phyloP scores from a whole-genome alignment of 2,329 filamentous ascomycete genomes.

The Fusarium humuli region DNA sequence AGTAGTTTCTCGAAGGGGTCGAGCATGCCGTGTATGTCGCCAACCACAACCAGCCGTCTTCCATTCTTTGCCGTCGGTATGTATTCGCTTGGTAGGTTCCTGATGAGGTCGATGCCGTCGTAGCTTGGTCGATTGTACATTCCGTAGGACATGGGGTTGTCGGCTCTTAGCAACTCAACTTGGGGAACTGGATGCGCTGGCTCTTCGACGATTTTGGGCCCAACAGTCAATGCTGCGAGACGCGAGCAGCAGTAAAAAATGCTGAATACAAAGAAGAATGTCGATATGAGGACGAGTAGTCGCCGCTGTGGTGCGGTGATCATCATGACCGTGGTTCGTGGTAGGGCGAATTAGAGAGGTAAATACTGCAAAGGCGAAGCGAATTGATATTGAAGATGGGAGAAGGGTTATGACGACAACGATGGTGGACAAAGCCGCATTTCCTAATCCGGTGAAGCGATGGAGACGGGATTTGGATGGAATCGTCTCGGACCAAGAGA shows the following conservation, averaged over 20 bases:
- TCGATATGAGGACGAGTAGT: slow-evolving; percentile 47
- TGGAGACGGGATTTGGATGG: background rate
- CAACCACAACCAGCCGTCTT: slow-evolving; percentile 80
- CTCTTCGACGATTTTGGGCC: slow-evolving; percentile 17
- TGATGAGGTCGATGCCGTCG: slow-evolving; percentile 48
- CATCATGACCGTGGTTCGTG: slow-evolving; percentile 37
- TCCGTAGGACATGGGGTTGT: slow-evolving; percentile 56
- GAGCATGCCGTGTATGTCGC: slow-evolving; percentile 93
- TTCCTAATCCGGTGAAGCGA: slow-evolving; percentile 11
- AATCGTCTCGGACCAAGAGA: background rate
- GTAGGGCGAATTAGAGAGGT: slow-evolving; percentile 12
- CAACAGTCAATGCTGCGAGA: slow-evolving; percentile 45
- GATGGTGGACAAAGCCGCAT: slow-evolving; percentile 14
- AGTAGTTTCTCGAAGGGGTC: slow-evolving; percentile 74
- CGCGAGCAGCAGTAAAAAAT: slow-evolving; percentile 52
- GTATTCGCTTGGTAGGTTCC: slow-evolving; percentile 47
- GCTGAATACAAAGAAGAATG: slow-evolving; percentile 51
- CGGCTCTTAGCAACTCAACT: slow-evolving; percentile 45
- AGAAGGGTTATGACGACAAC: slow-evolving; percentile 30
- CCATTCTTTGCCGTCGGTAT: slow-evolving; percentile 53
- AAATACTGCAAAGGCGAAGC: slow-evolving; percentile 7
- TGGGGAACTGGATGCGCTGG: slow-evolving; percentile 10
- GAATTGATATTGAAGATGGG: background rate
- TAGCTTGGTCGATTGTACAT: slow-evolving; percentile 55
- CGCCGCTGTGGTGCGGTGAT: slow-evolving; percentile 47